Evolutionary conservation across 306 rosid species (phyloP), one percentile per base, ranked within the genome.

Genomic region (Vigna radiata): DNA sequence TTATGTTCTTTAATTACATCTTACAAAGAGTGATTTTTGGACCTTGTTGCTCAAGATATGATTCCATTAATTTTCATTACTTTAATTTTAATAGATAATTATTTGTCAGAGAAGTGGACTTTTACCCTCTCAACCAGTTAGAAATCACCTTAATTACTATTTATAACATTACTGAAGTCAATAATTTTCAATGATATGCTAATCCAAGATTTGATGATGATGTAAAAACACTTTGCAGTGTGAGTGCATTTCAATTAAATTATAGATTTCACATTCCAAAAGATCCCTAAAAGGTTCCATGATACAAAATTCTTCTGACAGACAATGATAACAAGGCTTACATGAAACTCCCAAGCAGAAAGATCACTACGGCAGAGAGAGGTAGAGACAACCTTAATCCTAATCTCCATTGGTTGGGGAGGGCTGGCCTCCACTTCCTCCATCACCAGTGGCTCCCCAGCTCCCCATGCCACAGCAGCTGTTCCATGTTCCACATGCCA

Each of bases 401-500:
- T 83, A 46, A 95, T 90, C 86, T 95, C 97, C 83, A 82, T 49
- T 14, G 87, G 85, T 70, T 89, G 91, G 31, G 98, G 98, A 33
- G 97, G 98, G 63, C 85, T 84, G 18, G 92, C 89, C 75, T 92
- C 67, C 21, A 95, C 97, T 75, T 88, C 82, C 76, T 95, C 97
- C 8, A 92, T 82, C 79, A 90, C 95, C 86, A 95, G 82, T 17
- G 96, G 61, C 69, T 89, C 73, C 73, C 97, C 96, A 72, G 97
- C 90, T 85, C 90, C 93, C 93, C 95, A 95, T 66, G 98, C 97
- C 76, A 95, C 92, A 72, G 98, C 97, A 83, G 96, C 98, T 94
- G 81, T 68, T 62, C 44, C 80, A 46, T 9, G 52, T 72, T 62
- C 55, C 63, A 46, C 8, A 47, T 33, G 13, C 7, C 43, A 61